phyloP scores from a whole-genome alignment of 1,284 basidiomycete genomes.

The Gymnopus androsaceus region DNA sequence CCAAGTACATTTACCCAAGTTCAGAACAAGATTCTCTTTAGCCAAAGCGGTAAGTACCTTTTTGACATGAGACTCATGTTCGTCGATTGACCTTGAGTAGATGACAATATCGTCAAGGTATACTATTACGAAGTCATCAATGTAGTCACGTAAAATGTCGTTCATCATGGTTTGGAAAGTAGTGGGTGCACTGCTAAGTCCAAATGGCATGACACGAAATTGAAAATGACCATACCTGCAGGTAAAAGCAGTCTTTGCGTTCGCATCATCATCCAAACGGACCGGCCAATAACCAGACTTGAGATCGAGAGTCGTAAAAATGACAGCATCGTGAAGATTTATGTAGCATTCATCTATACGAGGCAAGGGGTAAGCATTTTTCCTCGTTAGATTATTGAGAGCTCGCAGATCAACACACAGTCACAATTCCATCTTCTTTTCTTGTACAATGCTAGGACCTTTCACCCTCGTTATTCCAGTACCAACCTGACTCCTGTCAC shows the following conservation, averaged over 20 bases:
- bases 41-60: background rate
- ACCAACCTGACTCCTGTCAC: too few species aligned
- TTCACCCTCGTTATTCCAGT: too few species aligned
- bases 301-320: slow-evolving; percentile 11
- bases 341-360: slow-evolving; percentile 13
- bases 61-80: background rate
- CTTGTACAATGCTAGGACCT: too few species aligned
- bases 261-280: background rate
- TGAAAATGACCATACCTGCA: slow-evolving; percentile 15
- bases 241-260: slow-evolving; percentile 13
- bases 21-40: background rate
- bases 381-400: background rate
- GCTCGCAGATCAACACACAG: background rate
- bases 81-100: slow-evolving; percentile 16
- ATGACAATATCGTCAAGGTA: slow-evolving; percentile 32
- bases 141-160: slow-evolving; percentile 10
- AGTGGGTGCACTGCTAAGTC: slow-evolving; percentile 12
- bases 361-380: slow-evolving; percentile 4
- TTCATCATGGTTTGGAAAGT: slow-evolving; percentile 24
- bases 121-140: slow-evolving; percentile 27
- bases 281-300: slow-evolving; percentile 12
- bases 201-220: slow-evolving; percentile 17
- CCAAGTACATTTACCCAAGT: slow-evolving; percentile 5
- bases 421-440: background rate
- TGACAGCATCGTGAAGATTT: background rate